These are phyloP conservation scores for Clausena lansium DNA, from an alignment of 345 rosid genomes.

Conservation along the genomic window DNA sequence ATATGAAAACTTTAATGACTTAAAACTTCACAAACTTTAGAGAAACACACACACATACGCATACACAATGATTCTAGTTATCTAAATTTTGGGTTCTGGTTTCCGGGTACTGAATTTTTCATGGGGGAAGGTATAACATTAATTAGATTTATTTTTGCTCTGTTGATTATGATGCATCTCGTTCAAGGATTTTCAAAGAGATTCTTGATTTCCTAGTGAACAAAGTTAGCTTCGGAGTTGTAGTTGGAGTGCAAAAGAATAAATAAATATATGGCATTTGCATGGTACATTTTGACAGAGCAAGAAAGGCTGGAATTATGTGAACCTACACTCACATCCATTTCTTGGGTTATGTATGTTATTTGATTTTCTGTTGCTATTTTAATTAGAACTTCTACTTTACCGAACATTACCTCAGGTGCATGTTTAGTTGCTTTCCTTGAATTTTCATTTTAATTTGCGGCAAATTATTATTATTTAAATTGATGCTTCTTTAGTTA, in stretches of 20 bases:
- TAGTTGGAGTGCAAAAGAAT: not conserved
- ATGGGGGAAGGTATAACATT: not conserved
- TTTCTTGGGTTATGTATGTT: not conserved
- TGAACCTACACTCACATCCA: not conserved
- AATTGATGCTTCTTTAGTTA: not conserved
- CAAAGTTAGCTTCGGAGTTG: not conserved
- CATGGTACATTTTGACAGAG: not conserved
- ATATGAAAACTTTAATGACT: not conserved
- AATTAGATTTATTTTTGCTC: not conserved
- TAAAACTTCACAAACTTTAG: not conserved
- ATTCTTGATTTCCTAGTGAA: not conserved
- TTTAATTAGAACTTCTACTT: not conserved
- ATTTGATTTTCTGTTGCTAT: not conserved
- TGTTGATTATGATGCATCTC: not conserved
- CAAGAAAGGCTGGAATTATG: not conserved
- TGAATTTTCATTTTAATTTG: not conserved
- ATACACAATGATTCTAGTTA: not conserved
- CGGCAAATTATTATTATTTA: not conserved
- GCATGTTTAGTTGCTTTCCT: not conserved
- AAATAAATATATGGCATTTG: not conserved
- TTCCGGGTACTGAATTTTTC: not conserved
- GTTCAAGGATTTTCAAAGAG: not conserved
- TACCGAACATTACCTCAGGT: not conserved
- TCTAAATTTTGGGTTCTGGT: not conserved
- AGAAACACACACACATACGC: not conserved